phyloP scores from a whole-genome alignment of 345 rosid species.

The Theobroma cacao region DNA sequence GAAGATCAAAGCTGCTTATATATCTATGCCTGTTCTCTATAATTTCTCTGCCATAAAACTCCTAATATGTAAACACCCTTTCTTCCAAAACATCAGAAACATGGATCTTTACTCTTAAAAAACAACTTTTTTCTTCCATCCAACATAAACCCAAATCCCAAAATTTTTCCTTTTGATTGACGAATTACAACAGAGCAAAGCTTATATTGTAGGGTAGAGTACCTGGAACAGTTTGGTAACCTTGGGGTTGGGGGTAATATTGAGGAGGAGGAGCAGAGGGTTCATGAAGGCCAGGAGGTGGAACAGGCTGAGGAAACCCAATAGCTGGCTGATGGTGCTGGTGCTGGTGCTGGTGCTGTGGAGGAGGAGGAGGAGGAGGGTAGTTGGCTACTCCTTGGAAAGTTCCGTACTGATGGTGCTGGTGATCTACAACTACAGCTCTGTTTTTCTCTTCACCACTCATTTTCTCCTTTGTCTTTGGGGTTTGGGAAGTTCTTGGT shows the following conservation, averaged over 20 bases:
- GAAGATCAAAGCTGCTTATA: neutral
- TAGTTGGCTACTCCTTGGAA: constrained; percentile 94
- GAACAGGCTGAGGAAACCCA: constrained; percentile 84
- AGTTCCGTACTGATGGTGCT: constrained; percentile 72
- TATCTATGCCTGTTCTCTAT: neutral
- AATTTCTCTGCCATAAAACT: neutral
- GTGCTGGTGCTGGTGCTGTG: constrained; percentile 13
- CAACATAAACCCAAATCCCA: neutral
- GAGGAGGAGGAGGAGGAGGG: constrained; percentile 55
- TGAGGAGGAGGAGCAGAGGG: constrained; percentile 37
- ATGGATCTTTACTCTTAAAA: neutral
- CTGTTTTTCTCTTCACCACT: constrained; percentile 43
- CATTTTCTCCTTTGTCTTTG: neutral
- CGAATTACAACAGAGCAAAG: neutral
- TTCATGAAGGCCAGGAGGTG: constrained; percentile 64
- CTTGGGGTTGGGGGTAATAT: constrained; percentile 57
- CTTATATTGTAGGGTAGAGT: neutral
- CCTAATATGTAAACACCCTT: neutral
- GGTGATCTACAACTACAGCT: constrained; percentile 32
- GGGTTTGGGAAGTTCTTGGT: neutral
- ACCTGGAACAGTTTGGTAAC: constrained; percentile 81
- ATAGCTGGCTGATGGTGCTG: constrained; percentile 43
- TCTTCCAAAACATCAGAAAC: neutral
- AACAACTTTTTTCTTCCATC: neutral
- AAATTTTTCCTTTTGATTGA: neutral